Conservation (phyloP, 164 flowering plant genomes). For the Vitis labrusca region DNA sequence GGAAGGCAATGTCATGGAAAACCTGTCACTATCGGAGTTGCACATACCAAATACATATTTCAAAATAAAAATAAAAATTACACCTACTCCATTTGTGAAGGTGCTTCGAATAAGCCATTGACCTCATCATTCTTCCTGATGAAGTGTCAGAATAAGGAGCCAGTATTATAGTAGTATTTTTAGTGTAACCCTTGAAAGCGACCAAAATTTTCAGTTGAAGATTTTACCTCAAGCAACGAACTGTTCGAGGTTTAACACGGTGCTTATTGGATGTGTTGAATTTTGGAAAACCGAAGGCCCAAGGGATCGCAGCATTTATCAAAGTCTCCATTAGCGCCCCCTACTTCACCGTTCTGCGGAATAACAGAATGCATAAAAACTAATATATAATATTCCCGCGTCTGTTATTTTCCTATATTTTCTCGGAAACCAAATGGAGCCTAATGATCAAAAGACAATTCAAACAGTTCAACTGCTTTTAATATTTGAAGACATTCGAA, state of each 20-base stretch:
- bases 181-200: background rate
- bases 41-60: background rate
- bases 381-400: too few relatives aligned
- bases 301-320: conserved; percentile 17
- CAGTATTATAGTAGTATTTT: background rate
- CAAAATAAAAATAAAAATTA: background rate
- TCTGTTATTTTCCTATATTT: too few relatives aligned
- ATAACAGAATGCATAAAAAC: too few relatives aligned
- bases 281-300: conserved; percentile 2
- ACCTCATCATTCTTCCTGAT: conserved; percentile 34
- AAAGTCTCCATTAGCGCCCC: conserved; percentile 13
- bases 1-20: conserved; percentile 8
- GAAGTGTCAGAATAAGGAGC: background rate
- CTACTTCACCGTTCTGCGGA: too few relatives aligned
- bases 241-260: conserved; percentile 7
- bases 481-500: too few relatives aligned
- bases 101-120: conserved; percentile 18
- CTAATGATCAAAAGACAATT: too few relatives aligned
- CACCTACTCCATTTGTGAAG: conserved; percentile 23
- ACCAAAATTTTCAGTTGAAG: background rate
- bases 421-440: too few relatives aligned
- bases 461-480: too few relatives aligned
- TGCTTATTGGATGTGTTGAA: background rate
- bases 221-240: conserved; percentile 29
- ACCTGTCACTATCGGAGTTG: background rate